Base-by-base conservation (phyloP, 768 basidiomycete species). In the Leccinum broughii region DNA sequence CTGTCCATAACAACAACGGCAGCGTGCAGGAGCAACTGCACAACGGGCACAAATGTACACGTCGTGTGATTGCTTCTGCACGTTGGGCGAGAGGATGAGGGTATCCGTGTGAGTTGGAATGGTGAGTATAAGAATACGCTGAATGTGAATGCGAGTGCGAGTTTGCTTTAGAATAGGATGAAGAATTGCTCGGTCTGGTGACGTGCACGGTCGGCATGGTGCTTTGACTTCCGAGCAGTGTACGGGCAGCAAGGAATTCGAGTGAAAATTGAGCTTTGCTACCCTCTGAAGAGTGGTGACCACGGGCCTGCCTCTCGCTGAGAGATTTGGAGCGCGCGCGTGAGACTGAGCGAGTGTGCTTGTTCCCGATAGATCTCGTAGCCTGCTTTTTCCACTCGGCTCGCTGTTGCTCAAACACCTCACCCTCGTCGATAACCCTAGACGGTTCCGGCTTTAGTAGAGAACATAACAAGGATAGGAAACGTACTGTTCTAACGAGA, bases 311-410 rank as follows among this genome's bases (percentile, higher is more conserved):
- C 22, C 46, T 70, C 34, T 71, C 61, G 37, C 68, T 66, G 3
- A 70, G 62, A 37, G 72, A 70, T 51, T 69, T 75, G 22, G 73
- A 67, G 51, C 90, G 82, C 7, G 83, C 77, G 1, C 89, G 83
- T 10, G 88, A 89, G 11, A 89, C 63, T 34, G 78, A 84, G 35
- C 89, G 83, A 9, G 85, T 79, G 15, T 78, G 81, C 62, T 81
- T 84, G 69, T 90, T 90, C 55, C 85, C 84, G 61, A 89, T 81
- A 6, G 89, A 90, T 34, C 73, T 76, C 0, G 76, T 74, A 0
- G 90, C 90, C 62, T 87, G 82, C 3, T 72, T 68, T 64, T 87
- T 83, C 90, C 90, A 92, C 63, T 78, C 75, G 54, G 81, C 79
- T 15, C 90, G 85, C 61, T 92, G 83, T 54, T 77, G 77, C n/a